Evolutionary conservation across 2,329 filamentous ascomycete species (phyloP), one percentile per base, ranked within the genome.

Genomic region (Coniochaeta sp.): DNA sequence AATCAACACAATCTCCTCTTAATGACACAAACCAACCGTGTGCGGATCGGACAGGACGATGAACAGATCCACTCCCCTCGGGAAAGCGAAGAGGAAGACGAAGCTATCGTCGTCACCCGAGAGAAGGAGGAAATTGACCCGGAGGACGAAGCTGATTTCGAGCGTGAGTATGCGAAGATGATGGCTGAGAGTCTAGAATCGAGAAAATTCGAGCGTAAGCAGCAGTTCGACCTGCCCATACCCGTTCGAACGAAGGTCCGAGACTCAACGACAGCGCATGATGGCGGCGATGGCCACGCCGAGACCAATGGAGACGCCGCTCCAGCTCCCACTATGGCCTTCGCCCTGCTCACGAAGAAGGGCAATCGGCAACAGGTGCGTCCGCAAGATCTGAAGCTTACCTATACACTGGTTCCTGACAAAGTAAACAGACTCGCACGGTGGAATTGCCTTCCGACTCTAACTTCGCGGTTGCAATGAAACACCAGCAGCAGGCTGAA

Each of bases 101-200:
- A 97, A 65, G 83, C 88, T 22, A 95, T 97, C 59, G 81, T 96
- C 40, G 92, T 99, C 47, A 95, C 90, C 42, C 85, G 91, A 54
- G 86, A 92, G 63, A 89, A 96, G 66, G 90, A 96, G 65, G 82
- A 92, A 60, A 79, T 91, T 52, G 91, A 99, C 58, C 91, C 92
- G 0, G 91, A 96, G 70, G 90, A 87, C 35, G 94, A 99, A 63
- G 94, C 92, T 6, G 94, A 99, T 38, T 99, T 99, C 65, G 95
- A 99, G 65, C 89, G 92, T 61, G 94, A 97, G 69, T 94, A 96
- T 67, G 91, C 94, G 32, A 96, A 95, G 69, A 88, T 99, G 82
- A 97, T 99, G 92, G 82, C 91, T 49, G 94, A 99, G 68, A 96
- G 92, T 71, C 74, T 96, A 61, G 94, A 99, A 60, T 95, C 92